Conservation (phyloP, 2,329 filamentous ascomycete species). For the Sporothrix euskadiensis region DNA sequence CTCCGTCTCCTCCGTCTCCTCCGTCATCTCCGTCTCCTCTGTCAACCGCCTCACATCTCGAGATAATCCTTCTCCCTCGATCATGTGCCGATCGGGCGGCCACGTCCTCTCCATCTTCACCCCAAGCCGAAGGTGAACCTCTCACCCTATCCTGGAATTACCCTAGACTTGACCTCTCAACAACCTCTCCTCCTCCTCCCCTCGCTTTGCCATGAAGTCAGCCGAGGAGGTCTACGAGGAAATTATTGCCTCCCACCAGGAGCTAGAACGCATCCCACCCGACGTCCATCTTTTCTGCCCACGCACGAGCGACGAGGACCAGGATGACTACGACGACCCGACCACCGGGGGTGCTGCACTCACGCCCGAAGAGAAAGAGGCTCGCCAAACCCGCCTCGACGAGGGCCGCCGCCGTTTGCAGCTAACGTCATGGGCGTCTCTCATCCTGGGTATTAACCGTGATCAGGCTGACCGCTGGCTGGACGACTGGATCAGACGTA, state of each 20-base stretch:
- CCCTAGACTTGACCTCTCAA: neutral
- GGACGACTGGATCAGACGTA: slow-evolving; percentile 57
- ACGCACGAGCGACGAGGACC: slow-evolving; percentile 61
- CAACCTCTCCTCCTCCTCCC: neutral
- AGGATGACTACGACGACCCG: slow-evolving; percentile 62
- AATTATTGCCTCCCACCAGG: slow-evolving; percentile 47
- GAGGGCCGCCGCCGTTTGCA: slow-evolving; percentile 59
- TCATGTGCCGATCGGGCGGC: slow-evolving; percentile 27
- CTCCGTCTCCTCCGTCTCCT: neutral
- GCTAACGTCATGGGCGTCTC: slow-evolving; percentile 65
- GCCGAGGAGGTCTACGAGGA: slow-evolving; percentile 42
- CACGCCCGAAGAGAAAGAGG: slow-evolving; percentile 52
- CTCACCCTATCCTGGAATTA: neutral
- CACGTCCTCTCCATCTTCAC: neutral
- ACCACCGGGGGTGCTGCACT: slow-evolving; percentile 48
- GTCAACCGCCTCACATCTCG: neutral
- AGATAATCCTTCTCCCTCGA: slow-evolving; percentile 1
- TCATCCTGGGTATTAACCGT: slow-evolving; percentile 67
- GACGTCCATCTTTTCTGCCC: slow-evolving; percentile 69
- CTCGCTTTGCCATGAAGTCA: slow-evolving; percentile 40
- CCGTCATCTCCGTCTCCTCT: neutral
- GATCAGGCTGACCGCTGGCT: slow-evolving; percentile 62
- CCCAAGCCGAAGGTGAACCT: slow-evolving; percentile 18
- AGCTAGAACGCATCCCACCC: slow-evolving; percentile 47
- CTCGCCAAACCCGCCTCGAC: slow-evolving; percentile 48